phyloP scores from a whole-genome alignment of 441 rosid genomes.

The Bruguiera hainesii region DNA sequence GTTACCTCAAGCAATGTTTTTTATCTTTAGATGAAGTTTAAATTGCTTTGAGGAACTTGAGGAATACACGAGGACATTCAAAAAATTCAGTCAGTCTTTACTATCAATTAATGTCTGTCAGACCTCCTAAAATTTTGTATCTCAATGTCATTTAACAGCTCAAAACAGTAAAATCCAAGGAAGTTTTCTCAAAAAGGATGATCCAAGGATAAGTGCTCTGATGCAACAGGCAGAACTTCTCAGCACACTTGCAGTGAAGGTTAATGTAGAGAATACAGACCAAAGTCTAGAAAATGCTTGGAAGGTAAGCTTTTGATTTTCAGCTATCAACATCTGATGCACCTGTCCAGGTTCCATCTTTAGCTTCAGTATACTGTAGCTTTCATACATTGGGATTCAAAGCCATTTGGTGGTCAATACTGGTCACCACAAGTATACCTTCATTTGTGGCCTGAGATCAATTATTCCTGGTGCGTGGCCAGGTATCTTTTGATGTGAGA shows the following conservation, averaged over 20 bases:
- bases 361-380: no score
- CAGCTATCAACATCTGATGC: no score
- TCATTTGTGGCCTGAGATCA: background rate
- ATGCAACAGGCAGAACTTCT: conserved; percentile 95
- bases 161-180: conserved; percentile 46
- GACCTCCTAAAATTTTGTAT: conserved; percentile 8
- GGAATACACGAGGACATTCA: no score
- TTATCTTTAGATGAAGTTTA: background rate
- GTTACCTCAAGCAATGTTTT: conserved; percentile 8
- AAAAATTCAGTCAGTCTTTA: no score
- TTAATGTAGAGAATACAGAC: conserved; percentile 67
- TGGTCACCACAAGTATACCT: background rate
- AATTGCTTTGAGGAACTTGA: conserved; percentile 1
- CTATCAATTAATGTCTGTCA: no score
- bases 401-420: background rate
- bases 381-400: conserved; percentile 1
- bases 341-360: no score
- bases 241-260: conserved; percentile 75
- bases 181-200: conserved; percentile 76
- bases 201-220: conserved; percentile 76
- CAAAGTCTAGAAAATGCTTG: conserved; percentile 95
- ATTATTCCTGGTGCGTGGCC: background rate
- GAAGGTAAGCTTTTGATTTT: conserved; percentile 52
- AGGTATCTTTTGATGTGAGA: background rate
- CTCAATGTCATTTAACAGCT: conserved; percentile 37